These are phyloP conservation scores for Cronartium ribicola DNA, from an alignment of 1,284 basidiomycete genomes.

Conservation along the genomic window DNA sequence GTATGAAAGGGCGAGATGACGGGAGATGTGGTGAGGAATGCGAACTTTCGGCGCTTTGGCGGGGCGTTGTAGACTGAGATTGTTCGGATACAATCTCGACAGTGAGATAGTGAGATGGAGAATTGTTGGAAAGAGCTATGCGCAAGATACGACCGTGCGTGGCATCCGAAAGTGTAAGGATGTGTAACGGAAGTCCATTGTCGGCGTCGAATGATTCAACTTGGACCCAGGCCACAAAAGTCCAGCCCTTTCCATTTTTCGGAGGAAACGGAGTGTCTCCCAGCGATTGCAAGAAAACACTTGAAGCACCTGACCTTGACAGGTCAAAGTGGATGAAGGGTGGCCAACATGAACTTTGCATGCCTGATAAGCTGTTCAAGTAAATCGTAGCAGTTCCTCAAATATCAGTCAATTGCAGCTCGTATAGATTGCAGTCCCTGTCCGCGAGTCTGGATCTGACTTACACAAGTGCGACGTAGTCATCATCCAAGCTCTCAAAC, in stretches of 20 bases:
- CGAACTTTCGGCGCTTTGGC: background rate
- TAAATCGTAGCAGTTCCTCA: background rate
- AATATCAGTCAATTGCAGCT: background rate
- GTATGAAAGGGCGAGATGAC: background rate
- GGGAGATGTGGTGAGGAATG: background rate
- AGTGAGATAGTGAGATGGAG: conserved; percentile 29
- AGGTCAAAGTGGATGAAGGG: conserved; percentile 40
- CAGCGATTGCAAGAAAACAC: conserved; percentile 32
- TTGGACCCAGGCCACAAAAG: conserved; percentile 36
- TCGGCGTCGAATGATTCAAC: conserved; percentile 35
- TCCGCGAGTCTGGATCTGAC: background rate
- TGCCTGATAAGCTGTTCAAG: conserved; percentile 27
- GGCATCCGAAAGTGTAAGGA: conserved; percentile 37
- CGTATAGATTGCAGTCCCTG: background rate
- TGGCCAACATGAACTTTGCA: conserved; percentile 32
- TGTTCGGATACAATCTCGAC: background rate
- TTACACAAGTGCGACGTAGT: conserved; percentile 34
- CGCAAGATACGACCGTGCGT: conserved; percentile 25
- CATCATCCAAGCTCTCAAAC: conserved; percentile 26
- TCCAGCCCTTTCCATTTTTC: conserved; percentile 24
- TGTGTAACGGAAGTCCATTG: conserved; percentile 13
- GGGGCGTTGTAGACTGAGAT: background rate
- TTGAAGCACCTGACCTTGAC: conserved; percentile 15
- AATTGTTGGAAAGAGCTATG: conserved; percentile 26
- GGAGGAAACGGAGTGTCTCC: conserved; percentile 30